Conservation (phyloP, 2,329 filamentous ascomycete genomes). For the Fusarium gaditjirri region DNA sequence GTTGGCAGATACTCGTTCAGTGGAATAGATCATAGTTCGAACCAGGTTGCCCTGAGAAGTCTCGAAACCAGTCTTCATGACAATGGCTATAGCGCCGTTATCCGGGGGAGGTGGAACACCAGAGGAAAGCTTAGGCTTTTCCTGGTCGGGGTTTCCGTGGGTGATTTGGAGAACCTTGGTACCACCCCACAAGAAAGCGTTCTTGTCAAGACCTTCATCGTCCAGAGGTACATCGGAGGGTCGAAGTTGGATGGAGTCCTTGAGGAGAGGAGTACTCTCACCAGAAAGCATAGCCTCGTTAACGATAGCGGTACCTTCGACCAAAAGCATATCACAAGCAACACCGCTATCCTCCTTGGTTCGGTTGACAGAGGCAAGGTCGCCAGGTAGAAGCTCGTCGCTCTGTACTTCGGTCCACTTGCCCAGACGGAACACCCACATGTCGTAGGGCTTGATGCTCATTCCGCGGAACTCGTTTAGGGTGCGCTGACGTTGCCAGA, state of each 20-base stretch:
- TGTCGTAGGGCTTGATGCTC: conserved; percentile 98
- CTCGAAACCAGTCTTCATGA: conserved; percentile 98
- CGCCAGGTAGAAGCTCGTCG: conserved; percentile 91
- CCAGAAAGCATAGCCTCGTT: conserved; percentile 99
- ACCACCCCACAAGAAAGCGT: conserved; percentile 93
- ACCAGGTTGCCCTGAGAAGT: conserved; percentile 98
- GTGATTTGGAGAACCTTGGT: conserved; percentile 97
- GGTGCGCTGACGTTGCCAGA: conserved; percentile 98
- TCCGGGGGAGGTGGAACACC: conserved; percentile 88
- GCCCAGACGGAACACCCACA: conserved; percentile 88
- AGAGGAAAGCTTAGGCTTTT: conserved; percentile 75
- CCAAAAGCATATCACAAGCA: conserved; percentile 94
- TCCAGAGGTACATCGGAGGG: conserved; percentile 84
- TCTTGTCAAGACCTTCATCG: conserved; percentile 93
- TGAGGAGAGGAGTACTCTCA: conserved; percentile 95
- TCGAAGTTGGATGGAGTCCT: conserved; percentile 93
- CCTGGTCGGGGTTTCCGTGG: conserved; percentile 82
- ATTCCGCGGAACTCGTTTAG: conserved; percentile 97
- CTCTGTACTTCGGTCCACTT: conserved; percentile 91
- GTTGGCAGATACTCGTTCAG: conserved; percentile 97
- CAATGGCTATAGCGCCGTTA: conserved; percentile 91
- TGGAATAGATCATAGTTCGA: conserved; percentile 99
- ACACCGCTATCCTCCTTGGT: conserved; percentile 98
- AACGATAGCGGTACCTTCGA: conserved; percentile 95
- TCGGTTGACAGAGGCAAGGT: conserved; percentile 89